Conservation (phyloP, 148 eudicot species). For the Heliamphora exappendiculata region DNA sequence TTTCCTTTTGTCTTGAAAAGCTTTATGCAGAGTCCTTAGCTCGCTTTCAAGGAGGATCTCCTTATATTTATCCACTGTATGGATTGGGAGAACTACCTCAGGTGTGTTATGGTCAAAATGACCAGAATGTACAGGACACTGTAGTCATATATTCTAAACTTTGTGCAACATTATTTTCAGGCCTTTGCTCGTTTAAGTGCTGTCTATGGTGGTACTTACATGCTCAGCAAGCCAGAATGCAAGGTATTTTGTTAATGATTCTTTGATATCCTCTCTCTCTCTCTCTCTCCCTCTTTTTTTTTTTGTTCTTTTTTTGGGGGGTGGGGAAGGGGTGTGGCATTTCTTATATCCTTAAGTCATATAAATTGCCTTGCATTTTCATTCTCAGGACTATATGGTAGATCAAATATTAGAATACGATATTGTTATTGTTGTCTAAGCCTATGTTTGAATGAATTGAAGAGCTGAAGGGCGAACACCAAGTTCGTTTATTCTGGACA, state of each 20-base stretch:
- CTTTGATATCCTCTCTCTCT: background rate
- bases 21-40: constrained; percentile 42
- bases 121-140: background rate
- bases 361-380: background rate
- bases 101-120: background rate
- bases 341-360: background rate
- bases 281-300: too few species aligned
- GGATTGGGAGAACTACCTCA: constrained; percentile 73
- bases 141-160: constrained; percentile 2
- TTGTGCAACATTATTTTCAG: constrained; percentile 18
- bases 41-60: constrained; percentile 89
- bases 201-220: constrained; percentile 86
- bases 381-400: background rate
- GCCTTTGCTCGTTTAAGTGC: constrained; percentile 86
- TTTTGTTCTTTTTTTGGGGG: too few species aligned
- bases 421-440: background rate
- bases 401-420: background rate
- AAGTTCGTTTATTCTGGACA: background rate
- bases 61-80: constrained; percentile 90
- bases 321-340: background rate
- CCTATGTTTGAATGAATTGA: constrained; percentile 10
- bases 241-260: constrained; percentile 31
- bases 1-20: constrained; percentile 14
- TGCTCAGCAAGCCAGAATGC: constrained; percentile 80
- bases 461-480: background rate